Conservation (phyloP, 768 basidiomycete species). For the Mycena maculata region DNA sequence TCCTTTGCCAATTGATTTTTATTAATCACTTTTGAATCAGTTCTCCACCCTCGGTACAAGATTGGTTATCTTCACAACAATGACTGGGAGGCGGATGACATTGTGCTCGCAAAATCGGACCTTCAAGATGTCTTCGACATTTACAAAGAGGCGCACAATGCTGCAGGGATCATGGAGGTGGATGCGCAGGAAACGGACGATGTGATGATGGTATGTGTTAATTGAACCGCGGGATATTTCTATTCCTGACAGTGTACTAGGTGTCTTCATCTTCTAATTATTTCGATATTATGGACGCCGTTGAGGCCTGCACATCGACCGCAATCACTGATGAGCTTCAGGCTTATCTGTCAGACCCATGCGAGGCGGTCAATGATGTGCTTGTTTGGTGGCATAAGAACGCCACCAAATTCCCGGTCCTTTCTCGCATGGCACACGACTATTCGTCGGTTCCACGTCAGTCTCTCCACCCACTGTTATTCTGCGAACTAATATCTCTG, state of each 20-base stretch:
- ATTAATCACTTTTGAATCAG: conserved; percentile 32
- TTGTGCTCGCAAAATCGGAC: conserved; percentile 40
- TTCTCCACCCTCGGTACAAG: conserved; percentile 51
- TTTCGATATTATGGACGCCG: conserved; percentile 11
- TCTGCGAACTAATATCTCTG: conserved; percentile 5
- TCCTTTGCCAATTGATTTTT: conserved; percentile 3
- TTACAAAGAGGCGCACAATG: conserved; percentile 8
- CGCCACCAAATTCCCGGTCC: conserved; percentile 35
- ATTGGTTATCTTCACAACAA: conserved; percentile 46
- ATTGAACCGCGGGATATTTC: not conserved
- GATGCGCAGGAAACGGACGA: not conserved
- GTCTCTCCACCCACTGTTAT: conserved; percentile 19
- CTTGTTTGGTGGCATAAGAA: conserved; percentile 43
- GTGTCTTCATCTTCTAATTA: not conserved
- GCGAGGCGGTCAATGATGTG: conserved; percentile 35
- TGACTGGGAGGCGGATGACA: conserved; percentile 42
- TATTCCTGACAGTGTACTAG: not conserved
- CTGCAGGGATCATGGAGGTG: not conserved
- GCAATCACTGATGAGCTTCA: conserved; percentile 36
- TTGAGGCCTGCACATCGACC: not conserved
- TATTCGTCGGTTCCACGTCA: conserved; percentile 46
- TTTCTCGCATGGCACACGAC: conserved; percentile 46
- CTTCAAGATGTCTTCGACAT: conserved; percentile 18
- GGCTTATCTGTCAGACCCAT: conserved; percentile 39
- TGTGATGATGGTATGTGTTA: not conserved